Base-by-base conservation (phyloP, 148 eudicot genomes). In the Talinum fruticosum region DNA sequence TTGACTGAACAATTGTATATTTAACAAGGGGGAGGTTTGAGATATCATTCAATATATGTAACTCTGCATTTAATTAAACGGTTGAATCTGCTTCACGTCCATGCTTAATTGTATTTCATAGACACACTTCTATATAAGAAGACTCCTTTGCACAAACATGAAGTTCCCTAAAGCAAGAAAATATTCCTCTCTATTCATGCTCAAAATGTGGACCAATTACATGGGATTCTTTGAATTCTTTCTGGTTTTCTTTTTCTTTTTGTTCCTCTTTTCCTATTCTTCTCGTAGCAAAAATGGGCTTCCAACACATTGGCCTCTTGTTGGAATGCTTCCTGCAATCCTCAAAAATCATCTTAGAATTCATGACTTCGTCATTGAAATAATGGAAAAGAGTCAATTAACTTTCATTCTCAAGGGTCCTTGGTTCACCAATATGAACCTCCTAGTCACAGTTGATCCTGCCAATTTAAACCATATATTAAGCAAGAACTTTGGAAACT, bases 251-350 rank as follows among this genome's bases (percentile, higher is more conserved):
- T 19, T 65, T 59, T 68, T 35, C 69, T 29, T 77, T 29, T 19
- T 70, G 14, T n/a, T 79, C 1, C 68, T 79, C 19, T 38, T 79
- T 74, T 74, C 45, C 66, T 54, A 66, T 23, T 41, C 28, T 30
- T 75, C 45, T 28, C 73, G 66, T 2, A 62, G 72, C 34, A 81
- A 83, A 51, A 71, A 72, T 35, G 82, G 84, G 23, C 2, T 78
- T 14, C 86, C 86, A 2, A 75, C 83, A 10, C 57, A 80, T 18
- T 84, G 86, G 86, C 86, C 93, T 1, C 0, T 89, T 12, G 10
- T 90, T 0, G 93, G 91, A 6, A 91, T 86, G 93, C 75, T 91
- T n/a, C 88, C 89, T 1, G 32, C 76, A 18, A 77, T 90, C 36
- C 45, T 87, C 6, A 53, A 51, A 29, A 80, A 83, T 23, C 26